phyloP scores from a whole-genome alignment of 176 grass and related monocot species.

The Zoysia pacifica region DNA sequence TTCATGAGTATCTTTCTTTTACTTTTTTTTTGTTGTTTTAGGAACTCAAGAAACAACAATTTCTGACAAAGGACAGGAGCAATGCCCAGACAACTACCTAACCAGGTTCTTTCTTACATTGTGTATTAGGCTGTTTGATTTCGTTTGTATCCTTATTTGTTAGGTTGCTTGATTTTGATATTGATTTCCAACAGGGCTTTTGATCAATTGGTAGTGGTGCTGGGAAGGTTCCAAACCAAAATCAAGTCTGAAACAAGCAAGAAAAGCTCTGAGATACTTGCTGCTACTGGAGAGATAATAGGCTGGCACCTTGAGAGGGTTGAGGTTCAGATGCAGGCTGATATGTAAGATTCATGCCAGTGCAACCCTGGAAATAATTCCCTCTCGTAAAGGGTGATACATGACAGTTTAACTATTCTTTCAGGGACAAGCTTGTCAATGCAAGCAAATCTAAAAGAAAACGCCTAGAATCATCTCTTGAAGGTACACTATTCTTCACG shows the following conservation, averaged over 20 bases:
- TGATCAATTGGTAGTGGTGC: conserved; percentile 61
- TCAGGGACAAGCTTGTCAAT: conserved; percentile 69
- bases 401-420: conserved; percentile 41
- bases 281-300: conserved; percentile 67
- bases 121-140: conserved; percentile 27
- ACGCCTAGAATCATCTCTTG: conserved; percentile 80
- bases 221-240: conserved; percentile 79
- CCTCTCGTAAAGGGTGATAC: conserved; percentile 17
- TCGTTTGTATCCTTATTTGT: neutral
- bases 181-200: conserved; percentile 61
- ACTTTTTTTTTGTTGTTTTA: conserved; percentile 19
- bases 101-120: conserved; percentile 60
- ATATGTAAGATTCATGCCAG: conserved; percentile 69
- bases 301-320: conserved; percentile 60
- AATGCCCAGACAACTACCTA: conserved; percentile 66
- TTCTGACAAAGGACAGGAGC: conserved; percentile 52
- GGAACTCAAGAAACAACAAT: conserved; percentile 61
- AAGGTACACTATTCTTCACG: conserved; percentile 58
- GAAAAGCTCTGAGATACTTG: conserved; percentile 75
- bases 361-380: conserved; percentile 18
- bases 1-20: conserved; percentile 10
- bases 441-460: conserved; percentile 78
- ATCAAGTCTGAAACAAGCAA: conserved; percentile 70
- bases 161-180: conserved; percentile 29
- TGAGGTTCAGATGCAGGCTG: conserved; percentile 71